phyloP scores from a whole-genome alignment of 163 green algal genomes.

The Volvox carteri region DNA sequence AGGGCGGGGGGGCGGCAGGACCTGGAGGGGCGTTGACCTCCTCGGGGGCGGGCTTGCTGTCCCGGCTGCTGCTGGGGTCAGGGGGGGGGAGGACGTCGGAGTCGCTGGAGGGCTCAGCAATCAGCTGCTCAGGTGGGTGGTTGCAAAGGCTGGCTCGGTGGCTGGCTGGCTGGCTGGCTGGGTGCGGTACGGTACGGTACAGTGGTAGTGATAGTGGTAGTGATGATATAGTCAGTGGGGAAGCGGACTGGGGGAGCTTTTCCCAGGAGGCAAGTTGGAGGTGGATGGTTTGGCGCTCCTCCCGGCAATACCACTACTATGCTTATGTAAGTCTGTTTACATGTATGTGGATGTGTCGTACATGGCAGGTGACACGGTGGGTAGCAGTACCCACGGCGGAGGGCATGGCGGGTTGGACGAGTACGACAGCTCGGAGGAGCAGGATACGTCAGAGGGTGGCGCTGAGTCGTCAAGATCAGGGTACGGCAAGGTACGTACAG shows the following conservation, averaged over 20 bases:
- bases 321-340: not conserved
- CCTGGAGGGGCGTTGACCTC: no score
- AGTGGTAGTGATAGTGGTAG: no score
- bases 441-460: slow-evolving; percentile 23
- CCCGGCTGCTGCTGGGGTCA: slow-evolving; percentile 42
- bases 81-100: slow-evolving; percentile 15
- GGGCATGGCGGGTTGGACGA: slow-evolving; percentile 15
- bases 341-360: no score
- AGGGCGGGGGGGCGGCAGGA: not conserved
- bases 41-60: slow-evolving; percentile 1
- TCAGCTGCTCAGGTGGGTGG: slow-evolving; percentile 45
- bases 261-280: no score
- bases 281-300: no score
- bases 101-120: slow-evolving; percentile 37
- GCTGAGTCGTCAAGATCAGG: slow-evolving; percentile 14
- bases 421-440: slow-evolving; percentile 43
- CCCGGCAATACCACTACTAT: no score
- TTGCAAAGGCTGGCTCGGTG: no score
- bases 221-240: no score
- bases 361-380: slow-evolving; percentile 21
- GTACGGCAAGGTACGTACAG: slow-evolving; percentile 52
- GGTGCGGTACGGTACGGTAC: no score
- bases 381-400: slow-evolving; percentile 1
- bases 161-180: no score
- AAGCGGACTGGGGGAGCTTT: no score